These are phyloP conservation scores for Trichoderma koningiopsis DNA, from an alignment of 2,329 filamentous ascomycete genomes.

Conservation along the genomic window DNA sequence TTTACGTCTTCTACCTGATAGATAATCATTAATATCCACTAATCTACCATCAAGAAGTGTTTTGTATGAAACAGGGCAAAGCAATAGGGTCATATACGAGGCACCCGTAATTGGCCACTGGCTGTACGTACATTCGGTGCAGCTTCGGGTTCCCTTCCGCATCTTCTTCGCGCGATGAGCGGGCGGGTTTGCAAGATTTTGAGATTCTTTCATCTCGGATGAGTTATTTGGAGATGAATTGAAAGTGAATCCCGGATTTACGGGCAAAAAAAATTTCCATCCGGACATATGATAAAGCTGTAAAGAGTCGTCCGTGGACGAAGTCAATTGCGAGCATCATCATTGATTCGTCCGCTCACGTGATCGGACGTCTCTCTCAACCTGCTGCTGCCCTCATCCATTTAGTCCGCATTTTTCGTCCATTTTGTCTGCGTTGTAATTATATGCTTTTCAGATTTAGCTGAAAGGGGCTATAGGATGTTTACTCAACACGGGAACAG, in stretches of 20 bases:
- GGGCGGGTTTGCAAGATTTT: background rate
- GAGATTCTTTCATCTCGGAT: slow-evolving; percentile 13
- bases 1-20: slow-evolving; percentile 48
- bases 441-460: background rate
- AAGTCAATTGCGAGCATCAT: slow-evolving; percentile 1
- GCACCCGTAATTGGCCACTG: background rate
- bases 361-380: background rate
- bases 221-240: background rate
- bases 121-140: slow-evolving; percentile 32
- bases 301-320: slow-evolving; percentile 27
- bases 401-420: slow-evolving; percentile 5
- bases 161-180: slow-evolving; percentile 27
- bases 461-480: background rate
- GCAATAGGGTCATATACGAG: background rate
- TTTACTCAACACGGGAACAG: background rate
- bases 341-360: background rate
- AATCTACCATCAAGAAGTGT: no score
- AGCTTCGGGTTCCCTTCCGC: slow-evolving; percentile 35
- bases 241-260: background rate
- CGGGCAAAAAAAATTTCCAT: background rate
- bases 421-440: background rate
- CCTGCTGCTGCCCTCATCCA: background rate
- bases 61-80: background rate
- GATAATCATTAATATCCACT: background rate
- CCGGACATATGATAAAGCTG: background rate